phyloP scores from a whole-genome alignment of 2,329 filamentous ascomycete genomes.

The Parafenestella ontariensis region DNA sequence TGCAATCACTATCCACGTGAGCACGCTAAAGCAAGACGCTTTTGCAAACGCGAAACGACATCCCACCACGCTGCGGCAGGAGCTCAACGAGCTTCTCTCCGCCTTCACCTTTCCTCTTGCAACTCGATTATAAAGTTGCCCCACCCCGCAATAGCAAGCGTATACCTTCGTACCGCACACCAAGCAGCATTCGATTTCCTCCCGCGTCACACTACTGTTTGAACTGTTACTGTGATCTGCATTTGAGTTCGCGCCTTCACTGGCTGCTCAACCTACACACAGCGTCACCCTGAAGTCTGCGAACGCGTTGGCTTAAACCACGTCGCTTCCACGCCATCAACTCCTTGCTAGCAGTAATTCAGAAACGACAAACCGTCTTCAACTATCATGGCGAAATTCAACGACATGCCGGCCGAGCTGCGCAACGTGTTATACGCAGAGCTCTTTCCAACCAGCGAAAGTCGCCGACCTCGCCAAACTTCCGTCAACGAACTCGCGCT shows the following conservation, averaged over 20 bases:
- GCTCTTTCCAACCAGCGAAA: conserved; percentile 6
- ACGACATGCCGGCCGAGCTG: conserved; percentile 24
- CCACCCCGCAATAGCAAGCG: not conserved
- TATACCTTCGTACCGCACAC: not conserved
- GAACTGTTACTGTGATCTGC: not conserved
- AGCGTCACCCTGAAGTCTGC: not conserved
- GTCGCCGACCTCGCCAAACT: not conserved
- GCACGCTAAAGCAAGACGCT: conserved; percentile 8
- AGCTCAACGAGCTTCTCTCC: conserved; percentile 2
- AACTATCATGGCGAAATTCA: conserved; percentile 14
- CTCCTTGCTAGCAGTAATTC: not conserved
- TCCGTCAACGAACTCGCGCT: conserved; percentile 11
- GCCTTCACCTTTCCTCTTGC: not conserved
- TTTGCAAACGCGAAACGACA: conserved; percentile 1
- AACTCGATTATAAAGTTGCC: conserved; percentile 1
- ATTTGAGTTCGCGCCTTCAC: conserved; percentile 9
- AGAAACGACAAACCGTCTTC: not conserved
- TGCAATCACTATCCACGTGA: conserved; percentile 10
- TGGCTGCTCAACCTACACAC: not conserved
- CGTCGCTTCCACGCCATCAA: not conserved
- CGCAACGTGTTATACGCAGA: conserved; percentile 26
- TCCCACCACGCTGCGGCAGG: not conserved
- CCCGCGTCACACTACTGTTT: not conserved
- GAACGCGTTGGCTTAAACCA: not conserved
- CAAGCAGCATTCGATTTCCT: not conserved